Conservation (phyloP, 805 yeast genomes). For the Naumovozyma dairenensis region DNA sequence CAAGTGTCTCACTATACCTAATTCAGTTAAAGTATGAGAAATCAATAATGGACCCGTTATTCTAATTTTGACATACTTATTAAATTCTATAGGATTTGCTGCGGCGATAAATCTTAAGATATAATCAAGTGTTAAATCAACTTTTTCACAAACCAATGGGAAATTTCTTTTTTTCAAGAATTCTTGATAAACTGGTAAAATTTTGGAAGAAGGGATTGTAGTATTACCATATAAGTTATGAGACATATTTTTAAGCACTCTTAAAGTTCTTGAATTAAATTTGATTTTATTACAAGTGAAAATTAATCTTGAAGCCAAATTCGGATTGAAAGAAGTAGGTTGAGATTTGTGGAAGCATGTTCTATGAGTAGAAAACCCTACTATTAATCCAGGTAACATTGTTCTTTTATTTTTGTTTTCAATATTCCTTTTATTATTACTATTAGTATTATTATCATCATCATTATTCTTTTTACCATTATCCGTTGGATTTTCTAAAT, state of each 20-base stretch:
- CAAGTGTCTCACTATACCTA: conserved; percentile 33
- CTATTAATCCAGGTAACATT: conserved; percentile 18
- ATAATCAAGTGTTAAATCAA: conserved; percentile 33
- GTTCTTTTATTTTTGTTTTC: conserved; percentile 5
- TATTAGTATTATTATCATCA: conserved; percentile 1
- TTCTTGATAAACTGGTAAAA: conserved; percentile 15
- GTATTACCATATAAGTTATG: conserved; percentile 3
- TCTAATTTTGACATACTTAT: conserved; percentile 22
- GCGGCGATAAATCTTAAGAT: conserved; percentile 39
- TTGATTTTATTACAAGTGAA: conserved; percentile 24
- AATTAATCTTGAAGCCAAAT: conserved; percentile 23
- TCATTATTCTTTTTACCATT: conserved; percentile 2
- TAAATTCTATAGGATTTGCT: conserved; percentile 36
- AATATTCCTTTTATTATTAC: conserved; percentile 8
- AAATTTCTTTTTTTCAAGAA: conserved; percentile 9
- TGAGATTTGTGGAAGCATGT: conserved; percentile 26
- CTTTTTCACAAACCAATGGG: conserved; percentile 10
- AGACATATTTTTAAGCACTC: conserved; percentile 27
- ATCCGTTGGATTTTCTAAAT: conserved; percentile 16
- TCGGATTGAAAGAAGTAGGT: conserved; percentile 25
- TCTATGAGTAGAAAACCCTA: conserved; percentile 27
- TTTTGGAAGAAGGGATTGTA: conserved; percentile 5
- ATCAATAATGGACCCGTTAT: conserved; percentile 19
- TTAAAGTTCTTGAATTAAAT: conserved; percentile 26
- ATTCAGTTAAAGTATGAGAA: conserved; percentile 31